phyloP scores from a whole-genome alignment of 179 eudicot species.

The Camellia oleifera region DNA sequence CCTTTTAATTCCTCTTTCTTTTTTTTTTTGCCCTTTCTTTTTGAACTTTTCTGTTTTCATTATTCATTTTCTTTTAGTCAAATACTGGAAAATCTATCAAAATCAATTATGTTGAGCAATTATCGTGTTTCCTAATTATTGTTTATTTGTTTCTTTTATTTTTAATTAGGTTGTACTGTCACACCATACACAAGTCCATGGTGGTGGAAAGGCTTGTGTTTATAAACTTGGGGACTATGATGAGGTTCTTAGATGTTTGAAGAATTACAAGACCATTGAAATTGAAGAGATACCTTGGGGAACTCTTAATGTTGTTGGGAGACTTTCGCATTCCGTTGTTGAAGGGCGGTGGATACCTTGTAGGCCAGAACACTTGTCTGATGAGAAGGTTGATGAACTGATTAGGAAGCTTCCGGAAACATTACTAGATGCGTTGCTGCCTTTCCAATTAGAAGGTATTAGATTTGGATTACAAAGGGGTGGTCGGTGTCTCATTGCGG shows the following conservation, averaged over 20 bases:
- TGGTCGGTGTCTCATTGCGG: conserved; percentile 96
- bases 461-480: conserved; percentile 88
- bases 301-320: conserved; percentile 72
- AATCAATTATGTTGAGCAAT: not conserved
- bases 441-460: conserved; percentile 89
- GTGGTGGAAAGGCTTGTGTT: conserved; percentile 76
- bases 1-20: too few species aligned
- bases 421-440: conserved; percentile 56
- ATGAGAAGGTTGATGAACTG: conserved; percentile 77
- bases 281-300: conserved; percentile 92
- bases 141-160: conserved; percentile 10
- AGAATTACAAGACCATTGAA: conserved; percentile 57
- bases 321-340: conserved; percentile 55
- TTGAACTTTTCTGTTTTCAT: not conserved
- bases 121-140: conserved; percentile 8
- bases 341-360: conserved; percentile 79
- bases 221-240: conserved; percentile 76
- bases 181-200: conserved; percentile 80
- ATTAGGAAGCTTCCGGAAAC: conserved; percentile 57
- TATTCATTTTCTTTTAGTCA: not conserved
- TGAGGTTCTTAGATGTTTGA: conserved; percentile 66
- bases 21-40: not conserved
- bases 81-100: not conserved
- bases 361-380: conserved; percentile 86
- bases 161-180: conserved; percentile 51